A percentile compares a stretch with the other conserved stretches of the same genome.
Conservation (phyloP, 2,329 filamentous ascomycete species). For the Colletotrichum orbiculare region DNA sequence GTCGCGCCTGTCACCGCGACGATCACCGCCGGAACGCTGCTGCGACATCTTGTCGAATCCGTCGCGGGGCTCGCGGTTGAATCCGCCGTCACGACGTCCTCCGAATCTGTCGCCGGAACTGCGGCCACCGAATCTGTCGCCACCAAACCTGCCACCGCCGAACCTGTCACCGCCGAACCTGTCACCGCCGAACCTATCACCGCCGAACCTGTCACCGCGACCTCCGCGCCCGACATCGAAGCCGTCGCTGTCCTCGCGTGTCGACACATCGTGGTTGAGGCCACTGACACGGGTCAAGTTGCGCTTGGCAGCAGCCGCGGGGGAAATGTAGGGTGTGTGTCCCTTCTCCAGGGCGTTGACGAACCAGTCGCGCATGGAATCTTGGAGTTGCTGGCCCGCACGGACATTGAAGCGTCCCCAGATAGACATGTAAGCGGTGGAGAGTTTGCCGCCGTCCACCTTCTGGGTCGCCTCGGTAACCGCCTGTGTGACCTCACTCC, state of each 20-base stretch:
- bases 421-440: constrained; percentile 64
- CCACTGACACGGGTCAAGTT: constrained; percentile 44
- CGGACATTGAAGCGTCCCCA: constrained; percentile 60
- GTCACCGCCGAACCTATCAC: constrained; percentile 30
- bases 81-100: constrained; percentile 28
- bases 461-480: constrained; percentile 50
- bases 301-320: constrained; percentile 39
- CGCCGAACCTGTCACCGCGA: constrained; percentile 24
- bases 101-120: constrained; percentile 28
- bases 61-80: constrained; percentile 25
- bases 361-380: constrained; percentile 65
- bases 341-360: constrained; percentile 62
- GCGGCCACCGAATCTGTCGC: constrained; percentile 25
- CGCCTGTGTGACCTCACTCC: constrained; percentile 45
- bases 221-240: constrained; percentile 16
- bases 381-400: constrained; percentile 51
- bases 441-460: constrained; percentile 45
- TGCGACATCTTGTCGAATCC: constrained; percentile 21
- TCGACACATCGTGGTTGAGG: constrained; percentile 44
- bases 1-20: constrained; percentile 11
- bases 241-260: constrained; percentile 11
- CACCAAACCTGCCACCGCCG: constrained; percentile 18
- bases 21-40: constrained; percentile 21
- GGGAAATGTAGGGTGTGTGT: constrained; percentile 42
- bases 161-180: constrained; percentile 32